A percentile compares a stretch with the other conserved stretches of the same genome.
phyloP scores from a whole-genome alignment of 768 basidiomycete genomes.

The Pulveroboletus sp. region DNA sequence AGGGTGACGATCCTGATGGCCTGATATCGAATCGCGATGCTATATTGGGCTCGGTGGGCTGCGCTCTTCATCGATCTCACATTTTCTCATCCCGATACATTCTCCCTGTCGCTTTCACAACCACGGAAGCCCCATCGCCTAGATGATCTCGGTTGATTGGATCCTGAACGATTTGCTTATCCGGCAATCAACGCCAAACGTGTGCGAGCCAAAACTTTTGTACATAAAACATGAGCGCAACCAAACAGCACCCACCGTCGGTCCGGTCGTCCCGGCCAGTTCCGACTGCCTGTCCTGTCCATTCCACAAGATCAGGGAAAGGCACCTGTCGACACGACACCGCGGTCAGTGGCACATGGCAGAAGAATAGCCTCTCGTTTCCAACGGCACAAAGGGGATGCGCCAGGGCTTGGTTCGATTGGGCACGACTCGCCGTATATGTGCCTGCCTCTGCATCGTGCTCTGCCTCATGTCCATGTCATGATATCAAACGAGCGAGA shows the following conservation, averaged over 20 bases:
- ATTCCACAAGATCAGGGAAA: background rate
- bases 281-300: background rate
- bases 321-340: background rate
- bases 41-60: no score
- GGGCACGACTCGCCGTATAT: background rate
- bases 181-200: background rate
- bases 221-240: slow-evolving; percentile 1
- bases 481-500: background rate
- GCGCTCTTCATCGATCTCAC: background rate
- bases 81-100: background rate
- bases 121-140: background rate
- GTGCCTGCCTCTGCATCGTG: background rate
- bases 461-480: background rate
- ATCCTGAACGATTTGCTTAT: slow-evolving; percentile 14
- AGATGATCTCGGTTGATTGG: slow-evolving; percentile 13
- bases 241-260: background rate
- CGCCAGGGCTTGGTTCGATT: background rate
- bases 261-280: background rate
- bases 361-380: background rate
- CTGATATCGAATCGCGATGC: no score
- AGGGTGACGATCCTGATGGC: no score
- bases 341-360: background rate
- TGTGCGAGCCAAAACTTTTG: background rate
- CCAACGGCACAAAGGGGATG: background rate
- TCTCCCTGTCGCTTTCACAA: background rate